These are phyloP conservation scores for Cephalotrichum gorgonifer DNA, from an alignment of 2,329 filamentous ascomycete genomes.

Conservation along the genomic window DNA sequence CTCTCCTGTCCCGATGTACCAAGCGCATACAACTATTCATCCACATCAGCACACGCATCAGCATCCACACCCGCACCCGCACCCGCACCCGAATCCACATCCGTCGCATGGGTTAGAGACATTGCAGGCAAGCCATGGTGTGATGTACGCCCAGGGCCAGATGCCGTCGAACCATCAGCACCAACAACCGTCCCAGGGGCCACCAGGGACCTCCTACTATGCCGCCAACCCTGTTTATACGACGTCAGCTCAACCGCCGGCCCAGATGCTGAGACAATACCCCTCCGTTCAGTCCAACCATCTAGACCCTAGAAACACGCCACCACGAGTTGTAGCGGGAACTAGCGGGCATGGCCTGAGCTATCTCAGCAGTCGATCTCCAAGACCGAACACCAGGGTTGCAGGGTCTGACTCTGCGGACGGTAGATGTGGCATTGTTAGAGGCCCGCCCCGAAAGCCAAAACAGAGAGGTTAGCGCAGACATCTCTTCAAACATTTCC, in stretches of 20 bases:
- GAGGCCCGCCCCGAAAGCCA: constrained; percentile 45
- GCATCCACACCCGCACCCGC: too few species aligned
- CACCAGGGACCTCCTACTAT: neutral
- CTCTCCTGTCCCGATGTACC: constrained; percentile 28
- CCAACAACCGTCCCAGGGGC: constrained; percentile 19
- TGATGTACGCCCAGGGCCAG: constrained; percentile 33
- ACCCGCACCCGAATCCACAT: too few species aligned
- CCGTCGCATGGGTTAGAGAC: too few species aligned
- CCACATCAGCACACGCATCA: too few species aligned
- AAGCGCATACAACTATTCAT: constrained; percentile 26
- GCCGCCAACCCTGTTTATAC: neutral
- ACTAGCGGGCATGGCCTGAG: neutral
- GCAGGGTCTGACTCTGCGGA: neutral
- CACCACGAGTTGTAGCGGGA: neutral
- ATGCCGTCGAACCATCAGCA: constrained; percentile 28
- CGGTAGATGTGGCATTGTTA: constrained; percentile 8
- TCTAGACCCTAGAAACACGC: neutral
- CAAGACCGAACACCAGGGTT: neutral
- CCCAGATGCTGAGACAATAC: neutral
- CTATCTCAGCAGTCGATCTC: neutral
- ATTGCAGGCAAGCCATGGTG: constrained; percentile 24
- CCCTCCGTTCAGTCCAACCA: neutral
- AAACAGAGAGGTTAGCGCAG: constrained; percentile 47
- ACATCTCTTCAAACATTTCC: neutral
- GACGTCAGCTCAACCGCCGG: neutral